These are phyloP conservation scores for Tricholoma matsutake DNA, from an alignment of 768 basidiomycete genomes.

Conservation along the genomic window DNA sequence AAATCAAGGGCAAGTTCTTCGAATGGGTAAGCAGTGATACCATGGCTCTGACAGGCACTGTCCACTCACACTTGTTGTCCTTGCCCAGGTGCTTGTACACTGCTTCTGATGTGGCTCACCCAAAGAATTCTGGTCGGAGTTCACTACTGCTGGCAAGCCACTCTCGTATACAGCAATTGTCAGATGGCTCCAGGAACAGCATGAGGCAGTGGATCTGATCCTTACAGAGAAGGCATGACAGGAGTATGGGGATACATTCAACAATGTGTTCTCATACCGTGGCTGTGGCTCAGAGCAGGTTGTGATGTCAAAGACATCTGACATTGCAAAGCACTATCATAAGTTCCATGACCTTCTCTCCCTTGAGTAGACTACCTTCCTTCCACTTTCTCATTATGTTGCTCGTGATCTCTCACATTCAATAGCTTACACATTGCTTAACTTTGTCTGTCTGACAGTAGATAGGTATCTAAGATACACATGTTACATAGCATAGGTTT, in stretches of 20 bases:
- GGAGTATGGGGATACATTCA: not conserved
- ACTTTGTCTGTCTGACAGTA: not conserved
- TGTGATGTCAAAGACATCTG: not conserved
- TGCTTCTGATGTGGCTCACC: not conserved
- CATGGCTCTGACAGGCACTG: not conserved
- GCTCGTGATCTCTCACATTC: not conserved
- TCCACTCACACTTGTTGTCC: not conserved
- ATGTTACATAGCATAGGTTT: not conserved
- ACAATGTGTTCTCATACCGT: constrained; percentile 1
- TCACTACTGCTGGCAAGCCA: not conserved
- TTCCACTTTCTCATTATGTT: not conserved
- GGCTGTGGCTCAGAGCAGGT: not conserved
- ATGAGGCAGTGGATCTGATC: not conserved
- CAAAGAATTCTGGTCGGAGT: constrained; percentile 1
- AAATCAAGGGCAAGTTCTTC: no score
- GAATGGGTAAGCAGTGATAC: constrained; percentile 1
- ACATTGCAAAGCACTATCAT: constrained; percentile 1
- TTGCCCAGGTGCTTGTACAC: not conserved
- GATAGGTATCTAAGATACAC: not conserved
- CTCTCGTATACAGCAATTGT: constrained; percentile 2
- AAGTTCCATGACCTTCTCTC: not conserved
- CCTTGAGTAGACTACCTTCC: not conserved
- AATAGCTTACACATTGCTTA: not conserved
- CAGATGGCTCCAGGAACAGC: not conserved
- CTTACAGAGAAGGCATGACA: not conserved